Base-by-base conservation (phyloP, 2,329 filamentous ascomycete species). In the Atkinsonella hypoxylon region DNA sequence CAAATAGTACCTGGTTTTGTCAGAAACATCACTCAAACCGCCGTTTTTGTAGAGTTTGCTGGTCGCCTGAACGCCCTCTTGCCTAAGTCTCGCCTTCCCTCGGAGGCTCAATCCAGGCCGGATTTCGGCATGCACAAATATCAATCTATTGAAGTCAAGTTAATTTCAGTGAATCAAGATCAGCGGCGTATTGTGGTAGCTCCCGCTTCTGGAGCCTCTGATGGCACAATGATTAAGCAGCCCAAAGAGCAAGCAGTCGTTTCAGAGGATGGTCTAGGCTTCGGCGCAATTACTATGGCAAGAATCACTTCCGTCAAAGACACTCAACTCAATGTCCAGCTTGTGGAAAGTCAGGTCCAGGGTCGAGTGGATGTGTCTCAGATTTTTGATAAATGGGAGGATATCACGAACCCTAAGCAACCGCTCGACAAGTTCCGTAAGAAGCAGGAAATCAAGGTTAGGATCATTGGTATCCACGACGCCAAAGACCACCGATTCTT, bases 351-450 rank as follows among this genome's bases (percentile, higher is more conserved):
- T 36, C 58, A 67, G 15, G 76, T 95, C 9, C 87, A 94, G 63
- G 93, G 91, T n/a, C 87, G 93, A 17, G 83, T 98, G 53, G 91
- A 96, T 62, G 80, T 93, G 6, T 94, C 93, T 1, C 89, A 97
- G 64, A 70, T 90, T 12, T 98, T 95, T 64, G 87, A 96, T 64
- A 76, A 75, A 11, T 96, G 86, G 84, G 85, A 94, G 45, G 83
- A 91, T 42, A 93, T 98, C 60, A 75, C 81, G 51, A 82, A 96
- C 62, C 79, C 83, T 52, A 95, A 91, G 67, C 75, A 81, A 30
- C 91, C 93, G 1, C 73, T 97, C n/a, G 59, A 61, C 51, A 77
- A 78, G 55, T 94, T 95, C 69, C 77, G 80, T 54, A 72, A 76
- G 47, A 85, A 87, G 58, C 80, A 91, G 52, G 70, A 82, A 44